phyloP scores from a whole-genome alignment of 2,329 filamentous ascomycete genomes.

The Botrytis galanthina region DNA sequence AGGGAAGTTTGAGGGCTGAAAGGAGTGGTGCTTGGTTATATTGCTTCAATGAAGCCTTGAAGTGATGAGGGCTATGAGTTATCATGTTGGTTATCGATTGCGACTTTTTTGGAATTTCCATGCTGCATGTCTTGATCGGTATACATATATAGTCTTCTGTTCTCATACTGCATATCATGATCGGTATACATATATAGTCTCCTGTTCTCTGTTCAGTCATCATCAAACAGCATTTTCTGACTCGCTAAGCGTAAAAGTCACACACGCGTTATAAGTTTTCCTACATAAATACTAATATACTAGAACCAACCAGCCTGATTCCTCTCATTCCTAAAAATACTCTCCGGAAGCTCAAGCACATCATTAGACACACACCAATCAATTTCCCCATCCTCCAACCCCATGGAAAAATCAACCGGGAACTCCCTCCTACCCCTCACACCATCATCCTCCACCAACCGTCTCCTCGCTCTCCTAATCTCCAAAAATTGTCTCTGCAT shows the following conservation, averaged over 20 bases:
- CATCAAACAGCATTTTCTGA: not conserved
- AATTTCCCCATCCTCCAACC: not conserved
- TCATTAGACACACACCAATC: not conserved
- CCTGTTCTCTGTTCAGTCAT: not conserved
- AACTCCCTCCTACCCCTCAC: not conserved
- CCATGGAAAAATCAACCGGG: not conserved
- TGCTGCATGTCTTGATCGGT: too few relatives aligned
- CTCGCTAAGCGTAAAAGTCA: not conserved
- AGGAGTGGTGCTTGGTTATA: not conserved
- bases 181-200: not conserved
- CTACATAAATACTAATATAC: not conserved
- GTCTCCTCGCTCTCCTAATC: slow-evolving; percentile 6
- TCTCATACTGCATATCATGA: not conserved
- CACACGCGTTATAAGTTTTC: not conserved
- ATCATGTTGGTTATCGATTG: not conserved
- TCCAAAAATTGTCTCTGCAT: slow-evolving; percentile 12
- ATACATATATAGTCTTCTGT: too few relatives aligned
- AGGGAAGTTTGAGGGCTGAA: not conserved
- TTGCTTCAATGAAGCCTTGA: too few relatives aligned
- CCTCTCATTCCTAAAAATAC: not conserved
- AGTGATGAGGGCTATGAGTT: too few relatives aligned
- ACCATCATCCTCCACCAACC: not conserved
- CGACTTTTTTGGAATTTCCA: too few relatives aligned
- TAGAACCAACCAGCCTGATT: not conserved
- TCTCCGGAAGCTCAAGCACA: not conserved